Base-by-base conservation (phyloP, 1,139 yeast genomes). In the Magnusiomyces paraingens region DNA sequence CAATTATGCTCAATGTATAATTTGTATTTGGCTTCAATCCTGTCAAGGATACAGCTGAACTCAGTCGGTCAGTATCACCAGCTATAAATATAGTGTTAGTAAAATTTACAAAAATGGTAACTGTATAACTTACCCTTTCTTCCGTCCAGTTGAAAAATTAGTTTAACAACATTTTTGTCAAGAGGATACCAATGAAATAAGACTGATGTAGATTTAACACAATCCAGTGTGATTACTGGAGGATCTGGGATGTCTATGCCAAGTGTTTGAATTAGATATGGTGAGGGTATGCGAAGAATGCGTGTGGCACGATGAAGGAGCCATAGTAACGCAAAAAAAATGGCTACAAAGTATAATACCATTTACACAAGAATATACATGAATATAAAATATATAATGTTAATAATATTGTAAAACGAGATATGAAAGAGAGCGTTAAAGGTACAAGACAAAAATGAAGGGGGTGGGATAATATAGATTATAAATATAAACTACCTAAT, bases 111-210 rank as follows among this genome's bases (percentile, higher is more conserved):
- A 35, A 17, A 35, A 32, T 35, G 32, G 17, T 22, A 20, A 14
- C 38, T 26, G 12, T 11, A 21, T 20, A 39, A 44, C 62, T 11
- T 52, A 64, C 67, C 70, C 50, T 72, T 74, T 39, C 69, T 65
- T 15, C 82, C 83, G 60, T 80, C 78, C 47, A 80, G 66, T 58
- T 75, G 78, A 15, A 80, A 61, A 38, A 73, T 65, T 59, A 73
- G 75, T 57, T 74, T 75, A 50, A 73, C 68, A 6, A 71, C 72
- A 8, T 62, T 50, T 44, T 66, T 58, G 54, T 66, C 67, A 47
- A 76, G 68, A 42, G 65, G 57, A 48, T 79, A 79, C 89, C 88
- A 83, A 60, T 82, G 86, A 26, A 83, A 59, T 5, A 77, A 73
- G 21, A 83, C 75, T 3, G 77, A 68, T 15, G 72, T 69, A 40